phyloP scores from a whole-genome alignment of 139 green algal species.

The Micractinium conductrix region DNA sequence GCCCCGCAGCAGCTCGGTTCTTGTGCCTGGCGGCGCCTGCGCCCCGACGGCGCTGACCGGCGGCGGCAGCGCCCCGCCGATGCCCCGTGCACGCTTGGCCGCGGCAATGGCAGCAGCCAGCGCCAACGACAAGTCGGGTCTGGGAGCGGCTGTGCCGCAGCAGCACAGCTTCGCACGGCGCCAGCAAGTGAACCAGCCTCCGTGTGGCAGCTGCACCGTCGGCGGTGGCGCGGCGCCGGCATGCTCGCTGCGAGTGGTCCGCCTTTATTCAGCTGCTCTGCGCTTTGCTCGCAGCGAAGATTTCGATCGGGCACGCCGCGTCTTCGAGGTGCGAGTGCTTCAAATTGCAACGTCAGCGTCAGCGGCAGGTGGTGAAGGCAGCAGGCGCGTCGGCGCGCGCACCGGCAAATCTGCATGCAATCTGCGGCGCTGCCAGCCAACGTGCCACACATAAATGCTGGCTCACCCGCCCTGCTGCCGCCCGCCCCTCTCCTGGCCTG shows the following conservation, averaged over 20 bases:
- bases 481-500: too few relatives aligned
- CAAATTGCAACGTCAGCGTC: too few relatives aligned
- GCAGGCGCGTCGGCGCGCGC: too few relatives aligned
- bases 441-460: too few relatives aligned
- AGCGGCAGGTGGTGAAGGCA: too few relatives aligned
- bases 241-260: too few relatives aligned
- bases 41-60: not conserved
- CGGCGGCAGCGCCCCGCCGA: too few relatives aligned
- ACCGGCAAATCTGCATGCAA: too few relatives aligned
- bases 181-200: not conserved
- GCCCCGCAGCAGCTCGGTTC: too few relatives aligned
- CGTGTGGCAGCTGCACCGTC: not conserved
- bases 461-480: too few relatives aligned
- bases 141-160: not conserved
- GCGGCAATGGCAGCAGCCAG: not conserved
- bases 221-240: not conserved
- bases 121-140: not conserved
- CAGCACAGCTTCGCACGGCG: conserved; percentile 5
- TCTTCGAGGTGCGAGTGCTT: conserved; percentile 56
- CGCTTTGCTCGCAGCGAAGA: not conserved
- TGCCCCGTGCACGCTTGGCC: not conserved
- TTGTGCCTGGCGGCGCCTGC: too few relatives aligned
- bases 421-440: too few relatives aligned
- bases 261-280: not conserved
- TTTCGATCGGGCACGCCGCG: not conserved